Conservation (phyloP, 1,139 yeast genomes). For the Kodamaea ohmeri region DNA sequence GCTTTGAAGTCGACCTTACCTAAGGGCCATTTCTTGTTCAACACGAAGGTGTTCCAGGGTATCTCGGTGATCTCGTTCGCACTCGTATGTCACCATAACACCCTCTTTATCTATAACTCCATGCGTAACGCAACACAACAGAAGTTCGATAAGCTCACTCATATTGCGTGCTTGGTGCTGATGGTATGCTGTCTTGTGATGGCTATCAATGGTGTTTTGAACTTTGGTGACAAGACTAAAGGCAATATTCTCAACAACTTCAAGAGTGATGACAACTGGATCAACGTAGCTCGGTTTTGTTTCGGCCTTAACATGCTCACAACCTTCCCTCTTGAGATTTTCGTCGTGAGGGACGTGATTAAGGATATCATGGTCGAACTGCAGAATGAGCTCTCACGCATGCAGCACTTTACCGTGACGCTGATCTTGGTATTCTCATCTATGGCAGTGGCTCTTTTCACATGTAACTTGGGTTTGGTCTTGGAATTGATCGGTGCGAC, state of each 20-base stretch:
- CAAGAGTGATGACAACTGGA: slow-evolving; percentile 66
- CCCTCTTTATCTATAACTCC: slow-evolving; percentile 84
- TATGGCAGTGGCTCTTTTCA: slow-evolving; percentile 71
- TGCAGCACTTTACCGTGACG: slow-evolving; percentile 65
- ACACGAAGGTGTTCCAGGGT: slow-evolving; percentile 76
- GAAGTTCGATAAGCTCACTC: slow-evolving; percentile 75
- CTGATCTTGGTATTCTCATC: slow-evolving; percentile 63
- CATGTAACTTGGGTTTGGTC: slow-evolving; percentile 87
- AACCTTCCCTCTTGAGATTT: slow-evolving; percentile 85
- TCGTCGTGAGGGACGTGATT: slow-evolving; percentile 83
- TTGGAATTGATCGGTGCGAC: slow-evolving; percentile 90
- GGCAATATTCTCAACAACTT: slow-evolving; percentile 89
- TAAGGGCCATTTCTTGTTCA: slow-evolving; percentile 50
- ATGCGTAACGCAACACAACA: slow-evolving; percentile 71
- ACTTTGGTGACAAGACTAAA: slow-evolving; percentile 74
- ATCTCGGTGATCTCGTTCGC: slow-evolving; percentile 91
- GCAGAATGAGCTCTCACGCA: slow-evolving; percentile 33
- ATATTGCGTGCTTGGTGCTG: slow-evolving; percentile 77
- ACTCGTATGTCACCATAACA: slow-evolving; percentile 91
- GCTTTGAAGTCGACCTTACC: slow-evolving; percentile 46
- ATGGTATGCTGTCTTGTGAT: slow-evolving; percentile 75
- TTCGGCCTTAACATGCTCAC: slow-evolving; percentile 95
- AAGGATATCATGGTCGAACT: slow-evolving; percentile 54
- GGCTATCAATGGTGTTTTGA: slow-evolving; percentile 77
- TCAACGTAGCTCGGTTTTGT: slow-evolving; percentile 84